Base-by-base conservation (phyloP, 2,329 filamentous ascomycete genomes). In the Ophiognomonia clavigignenti-juglandacearum region DNA sequence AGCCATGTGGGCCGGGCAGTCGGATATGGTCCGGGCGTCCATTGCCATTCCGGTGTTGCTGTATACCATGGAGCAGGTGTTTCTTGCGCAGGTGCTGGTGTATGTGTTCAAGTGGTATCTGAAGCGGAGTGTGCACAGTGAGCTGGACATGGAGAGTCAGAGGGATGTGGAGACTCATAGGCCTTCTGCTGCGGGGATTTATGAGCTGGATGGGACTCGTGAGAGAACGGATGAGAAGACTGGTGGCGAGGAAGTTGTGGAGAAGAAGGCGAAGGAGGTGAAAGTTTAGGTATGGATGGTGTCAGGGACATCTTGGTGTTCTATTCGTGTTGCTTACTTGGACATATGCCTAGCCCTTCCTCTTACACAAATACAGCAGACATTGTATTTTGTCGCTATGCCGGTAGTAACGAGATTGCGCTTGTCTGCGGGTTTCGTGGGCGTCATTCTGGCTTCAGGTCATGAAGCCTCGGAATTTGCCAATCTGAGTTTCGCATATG, bases 11-110 rank as follows among this genome's bases (percentile, higher is more conserved):
- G 67, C 69, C 13, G 70, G 75, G 13, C 64, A 79, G 9, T 72
- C 75, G 53, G 64, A 77, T 36, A 64, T 77, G 32, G 73, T 77
- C 18, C 70, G 77, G 50, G 73, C 77, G 0, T 78, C 77, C 54
- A 74, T 85, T 38, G 77, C 83, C 58, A 78, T 85, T 24, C 82
- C 82, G 0, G 77, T 84, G 14, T 67, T 85, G 32, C 67, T 85
- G 14, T 85, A 79, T 48, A 76, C 73, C 0, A 77, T 81, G 20
- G 79, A 82, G 56, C 74, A 80, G 60, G 64, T 72, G 0, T 73
- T 72, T 13, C 61, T 73, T 53, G 71, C 71, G 1, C 71, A 74
- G 51, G 59, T 65, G 10, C 48, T 73, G 8, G 70, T 73, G 0
- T 69, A 71, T 39, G 63, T 73, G 39, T 77, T 78, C 56, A 68